A percentile compares a stretch with the other conserved stretches of the same genome.
Evolutionary conservation across 768 basidiomycete species (phyloP).

Genomic region (Dioszegia crocea): DNA sequence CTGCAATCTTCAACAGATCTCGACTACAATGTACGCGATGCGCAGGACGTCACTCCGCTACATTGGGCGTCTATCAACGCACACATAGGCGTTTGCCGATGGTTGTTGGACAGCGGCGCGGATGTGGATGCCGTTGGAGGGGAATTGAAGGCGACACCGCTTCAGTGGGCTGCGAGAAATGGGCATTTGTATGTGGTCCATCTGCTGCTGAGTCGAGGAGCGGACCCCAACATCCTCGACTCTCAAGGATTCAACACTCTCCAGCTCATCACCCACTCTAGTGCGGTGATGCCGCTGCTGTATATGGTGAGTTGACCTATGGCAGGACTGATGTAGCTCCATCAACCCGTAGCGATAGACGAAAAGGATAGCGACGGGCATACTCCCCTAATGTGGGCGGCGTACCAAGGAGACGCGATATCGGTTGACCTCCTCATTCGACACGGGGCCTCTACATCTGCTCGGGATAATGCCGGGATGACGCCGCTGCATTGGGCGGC

Average conservation of each 20-base stretch:
- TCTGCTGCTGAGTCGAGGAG: constrained; percentile 78
- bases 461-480: constrained; percentile 75
- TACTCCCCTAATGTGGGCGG: constrained; percentile 96
- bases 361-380: constrained; percentile 86
- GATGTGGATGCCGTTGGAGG: constrained; percentile 93
- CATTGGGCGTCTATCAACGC: constrained; percentile 99
- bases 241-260: constrained; percentile 94
- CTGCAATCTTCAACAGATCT: constrained; percentile 14
- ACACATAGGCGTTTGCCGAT: constrained; percentile 79
- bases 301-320: constrained; percentile 35
- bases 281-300: constrained; percentile 86
- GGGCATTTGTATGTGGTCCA: constrained; percentile 96
- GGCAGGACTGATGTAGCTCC: constrained; percentile 59
- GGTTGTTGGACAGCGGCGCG: constrained; percentile 84
- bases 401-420: constrained; percentile 95
- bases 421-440: constrained; percentile 84
- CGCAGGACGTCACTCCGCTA: constrained; percentile 86
- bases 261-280: constrained; percentile 91
- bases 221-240: constrained; percentile 87
- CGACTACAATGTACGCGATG: constrained; percentile 56
- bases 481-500: constrained; percentile 96
- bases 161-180: constrained; percentile 96
- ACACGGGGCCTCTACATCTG: constrained; percentile 74
- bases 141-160: constrained; percentile 85
- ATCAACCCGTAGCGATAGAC: constrained; percentile 90